Evolutionary conservation across 2,329 filamentous ascomycete species (phyloP), one percentile per base, ranked within the genome.

Genomic region (Diplodia intermedia): DNA sequence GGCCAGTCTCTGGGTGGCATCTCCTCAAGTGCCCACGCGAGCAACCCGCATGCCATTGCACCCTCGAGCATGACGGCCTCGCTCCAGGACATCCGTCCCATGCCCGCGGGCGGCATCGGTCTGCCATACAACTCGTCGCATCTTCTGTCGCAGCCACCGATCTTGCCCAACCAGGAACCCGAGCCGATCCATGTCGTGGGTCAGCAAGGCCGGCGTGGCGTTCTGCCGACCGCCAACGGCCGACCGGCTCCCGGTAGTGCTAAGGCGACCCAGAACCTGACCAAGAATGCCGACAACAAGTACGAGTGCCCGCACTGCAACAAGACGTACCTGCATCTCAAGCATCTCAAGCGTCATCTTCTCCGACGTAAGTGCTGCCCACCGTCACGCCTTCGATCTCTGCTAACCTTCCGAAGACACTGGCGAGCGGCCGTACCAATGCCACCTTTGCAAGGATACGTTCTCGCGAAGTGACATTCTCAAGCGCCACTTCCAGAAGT

Each of bases 401-500:
- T 54, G 40, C 70, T 72, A 84, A 68, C 50, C 36, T 33, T 75
- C 66, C 31, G 68, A 75, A 97, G 94, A 99, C 84, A 98, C 95
- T 70, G 95, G 95, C 76, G 94, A 98, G 80, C 92, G 95, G 72
- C 95, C 95, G 68, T 99, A 99, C 84, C 96, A 96, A 89, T 99
- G 95, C 82, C 92, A 97, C 72, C 86, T 99, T 63, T 99, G 95
- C 85, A 93, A 95, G 80, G 95, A 98, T 81, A 98, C 94, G 40
- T 99, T 99, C 82, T 97, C 93, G 60, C 90, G 95, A 79, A 97
- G 93, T 85, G 95, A 99, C 78, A 98, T 99, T 72, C 84, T 99
- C 75, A 99, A 99, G 86, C 92, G 95, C 72, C 95, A 99, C 83
- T 99, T 98, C 82, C 94, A 97, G 81, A 99, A 99, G 85, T 99